phyloP scores from a whole-genome alignment of 176 grass and related monocot genomes.

The Tillandsia leiboldiana region DNA sequence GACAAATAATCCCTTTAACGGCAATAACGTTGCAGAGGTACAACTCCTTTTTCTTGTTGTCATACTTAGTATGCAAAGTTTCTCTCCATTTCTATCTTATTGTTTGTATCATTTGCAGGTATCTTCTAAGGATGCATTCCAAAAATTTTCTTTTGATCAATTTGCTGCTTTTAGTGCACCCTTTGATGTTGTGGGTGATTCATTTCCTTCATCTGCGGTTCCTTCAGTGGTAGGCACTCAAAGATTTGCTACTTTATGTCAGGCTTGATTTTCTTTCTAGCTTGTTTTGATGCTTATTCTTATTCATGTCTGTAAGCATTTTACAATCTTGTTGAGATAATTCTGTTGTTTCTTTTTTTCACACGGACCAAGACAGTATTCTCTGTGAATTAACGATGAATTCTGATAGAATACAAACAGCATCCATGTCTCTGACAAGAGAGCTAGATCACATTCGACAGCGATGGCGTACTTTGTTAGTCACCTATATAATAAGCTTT shows the following conservation, averaged over 20 bases:
- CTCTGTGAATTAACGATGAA: no score
- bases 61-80: background rate
- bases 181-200: constrained; percentile 20
- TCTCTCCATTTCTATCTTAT: background rate
- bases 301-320: constrained; percentile 3
- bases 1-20: constrained; percentile 34
- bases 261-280: background rate
- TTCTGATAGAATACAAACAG: no score
- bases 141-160: constrained; percentile 22
- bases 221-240: constrained; percentile 27
- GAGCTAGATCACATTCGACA: no score
- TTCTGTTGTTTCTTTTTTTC: background rate
- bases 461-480: no score
- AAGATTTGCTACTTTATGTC: background rate
- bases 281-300: background rate
- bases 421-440: no score
- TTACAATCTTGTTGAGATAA: background rate
- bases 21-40: constrained; percentile 32
- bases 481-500: no score
- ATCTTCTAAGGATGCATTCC: constrained; percentile 21
- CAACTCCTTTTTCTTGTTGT: background rate
- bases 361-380: no score
- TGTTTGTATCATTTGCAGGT: constrained; percentile 28
- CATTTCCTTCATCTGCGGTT: constrained; percentile 25
- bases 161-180: constrained; percentile 25